Evolutionary conservation across 2,329 filamentous ascomycete genomes (phyloP).

Genomic region (Penicillium thymicola): DNA sequence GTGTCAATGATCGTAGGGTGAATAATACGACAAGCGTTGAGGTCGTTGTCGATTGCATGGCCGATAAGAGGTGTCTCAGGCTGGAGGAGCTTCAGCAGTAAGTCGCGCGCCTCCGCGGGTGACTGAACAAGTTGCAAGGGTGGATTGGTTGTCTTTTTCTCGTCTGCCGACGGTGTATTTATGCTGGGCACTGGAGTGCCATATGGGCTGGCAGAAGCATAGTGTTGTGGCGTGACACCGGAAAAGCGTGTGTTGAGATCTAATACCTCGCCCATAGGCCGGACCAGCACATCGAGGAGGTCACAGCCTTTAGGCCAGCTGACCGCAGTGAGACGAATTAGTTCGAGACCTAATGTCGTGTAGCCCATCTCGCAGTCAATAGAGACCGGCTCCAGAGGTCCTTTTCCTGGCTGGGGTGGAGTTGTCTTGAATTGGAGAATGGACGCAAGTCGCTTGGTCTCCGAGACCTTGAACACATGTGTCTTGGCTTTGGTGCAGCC

Average conservation of each 20-base stretch:
- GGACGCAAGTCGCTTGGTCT: slow-evolving; percentile 70
- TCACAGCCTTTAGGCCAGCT: slow-evolving; percentile 76
- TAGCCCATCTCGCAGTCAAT: slow-evolving; percentile 99
- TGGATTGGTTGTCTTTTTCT: slow-evolving; percentile 26
- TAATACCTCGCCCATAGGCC: slow-evolving; percentile 76
- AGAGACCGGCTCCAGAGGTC: slow-evolving; percentile 55
- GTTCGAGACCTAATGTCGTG: slow-evolving; percentile 80
- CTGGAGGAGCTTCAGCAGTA: slow-evolving; percentile 73
- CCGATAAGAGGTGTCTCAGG: slow-evolving; percentile 82
- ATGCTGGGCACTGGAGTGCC: slow-evolving; percentile 26
- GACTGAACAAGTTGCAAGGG: slow-evolving; percentile 70
- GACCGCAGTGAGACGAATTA: slow-evolving; percentile 84
- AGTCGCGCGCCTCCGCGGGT: slow-evolving; percentile 67
- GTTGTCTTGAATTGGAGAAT: slow-evolving; percentile 78
- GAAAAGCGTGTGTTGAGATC: slow-evolving; percentile 93
- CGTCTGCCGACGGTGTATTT: slow-evolving; percentile 22
- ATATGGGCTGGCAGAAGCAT: slow-evolving; percentile 64
- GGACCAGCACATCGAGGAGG: slow-evolving; percentile 80
- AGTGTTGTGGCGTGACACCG: slow-evolving; percentile 76
- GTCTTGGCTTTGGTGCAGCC: slow-evolving; percentile 70
- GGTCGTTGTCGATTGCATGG: slow-evolving; percentile 91
- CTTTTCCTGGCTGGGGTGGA: slow-evolving; percentile 47
- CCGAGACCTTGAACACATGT: slow-evolving; percentile 85
- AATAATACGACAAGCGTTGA: slow-evolving; percentile 79
- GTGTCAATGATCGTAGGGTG: slow-evolving; percentile 86